Evolutionary conservation across 495 filamentous ascomycete species (phyloP).

Genomic region (Penicillium crystallinum): DNA sequence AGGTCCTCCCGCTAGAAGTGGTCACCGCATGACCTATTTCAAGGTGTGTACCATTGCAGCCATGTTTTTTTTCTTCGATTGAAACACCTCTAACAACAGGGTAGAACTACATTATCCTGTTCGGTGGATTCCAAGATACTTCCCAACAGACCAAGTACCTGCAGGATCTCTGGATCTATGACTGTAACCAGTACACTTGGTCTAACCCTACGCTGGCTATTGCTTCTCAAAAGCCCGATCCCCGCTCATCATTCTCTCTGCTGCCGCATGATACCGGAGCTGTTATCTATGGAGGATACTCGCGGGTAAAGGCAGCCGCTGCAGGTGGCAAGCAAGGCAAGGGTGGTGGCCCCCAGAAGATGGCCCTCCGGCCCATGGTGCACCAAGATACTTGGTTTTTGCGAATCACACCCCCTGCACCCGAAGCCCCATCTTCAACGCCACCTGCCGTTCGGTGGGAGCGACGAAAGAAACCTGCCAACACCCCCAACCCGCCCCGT

Average conservation of each 20-base stretch:
- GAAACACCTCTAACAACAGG: background rate
- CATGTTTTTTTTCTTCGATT: slow-evolving; percentile 27
- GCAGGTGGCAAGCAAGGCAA: slow-evolving; percentile 53
- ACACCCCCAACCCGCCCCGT: slow-evolving; percentile 74
- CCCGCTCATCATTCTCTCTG: slow-evolving; percentile 83
- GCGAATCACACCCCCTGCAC: slow-evolving; percentile 64
- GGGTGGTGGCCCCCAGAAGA: slow-evolving; percentile 57
- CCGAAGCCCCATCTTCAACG: slow-evolving; percentile 55
- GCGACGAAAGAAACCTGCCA: slow-evolving; percentile 83
- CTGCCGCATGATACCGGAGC: slow-evolving; percentile 86
- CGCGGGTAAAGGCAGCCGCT: slow-evolving; percentile 68
- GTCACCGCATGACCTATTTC: slow-evolving; percentile 92
- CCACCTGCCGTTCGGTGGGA: slow-evolving; percentile 81
- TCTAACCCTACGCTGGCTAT: slow-evolving; percentile 63
- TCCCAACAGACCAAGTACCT: slow-evolving; percentile 90
- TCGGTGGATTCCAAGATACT: slow-evolving; percentile 92
- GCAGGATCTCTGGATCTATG: slow-evolving; percentile 62
- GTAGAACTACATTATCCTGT: slow-evolving; percentile 64
- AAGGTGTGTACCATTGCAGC: slow-evolving; percentile 52
- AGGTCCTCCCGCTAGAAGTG: slow-evolving; percentile 81
- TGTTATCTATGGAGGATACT: slow-evolving; percentile 88
- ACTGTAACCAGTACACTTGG: slow-evolving; percentile 70
- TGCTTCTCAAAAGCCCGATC: slow-evolving; percentile 79
- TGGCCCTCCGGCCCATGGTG: slow-evolving; percentile 74
- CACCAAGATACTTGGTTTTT: slow-evolving; percentile 96